Conservation (phyloP, 23 red algal species). For the Chondrus crispus region DNA sequence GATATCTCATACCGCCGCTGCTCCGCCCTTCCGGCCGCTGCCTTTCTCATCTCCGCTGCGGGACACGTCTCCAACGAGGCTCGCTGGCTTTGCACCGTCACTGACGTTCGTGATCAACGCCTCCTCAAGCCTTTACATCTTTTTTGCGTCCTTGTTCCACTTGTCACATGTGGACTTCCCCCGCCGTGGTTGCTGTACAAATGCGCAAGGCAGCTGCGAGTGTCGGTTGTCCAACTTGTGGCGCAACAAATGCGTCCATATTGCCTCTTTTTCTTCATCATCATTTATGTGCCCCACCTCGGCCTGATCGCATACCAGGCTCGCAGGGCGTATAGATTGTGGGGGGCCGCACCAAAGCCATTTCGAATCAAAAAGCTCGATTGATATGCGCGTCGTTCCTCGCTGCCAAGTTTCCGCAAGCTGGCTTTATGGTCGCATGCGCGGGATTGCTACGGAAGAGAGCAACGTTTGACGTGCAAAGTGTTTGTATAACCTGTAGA, state of each 20-base stretch:
- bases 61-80: slow-evolving; percentile 47
- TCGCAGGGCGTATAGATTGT: background rate
- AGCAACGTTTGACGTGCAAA: too few relatives aligned
- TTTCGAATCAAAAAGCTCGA: background rate
- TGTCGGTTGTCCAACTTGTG: slow-evolving; percentile 11
- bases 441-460: too few relatives aligned
- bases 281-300: slow-evolving; percentile 34
- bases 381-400: too few relatives aligned
- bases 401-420: too few relatives aligned
- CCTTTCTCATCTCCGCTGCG: slow-evolving; percentile 56
- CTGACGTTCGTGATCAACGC: background rate
- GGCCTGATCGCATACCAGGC: background rate
- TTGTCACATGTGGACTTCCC: background rate
- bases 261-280: slow-evolving; percentile 43
- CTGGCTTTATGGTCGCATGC: too few relatives aligned
- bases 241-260: slow-evolving; percentile 2
- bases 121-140: background rate
- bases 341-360: background rate
- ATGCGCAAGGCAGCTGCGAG: background rate
- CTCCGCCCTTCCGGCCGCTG: slow-evolving; percentile 46
- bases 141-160: background rate
- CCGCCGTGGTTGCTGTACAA: slow-evolving; percentile 11
- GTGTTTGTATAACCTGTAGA: too few relatives aligned
- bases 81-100: slow-evolving; percentile 40
- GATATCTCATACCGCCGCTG: slow-evolving; percentile 16